Percentiles rank a stretch among this genome's conserved stretches.
These are phyloP conservation scores for Monosporascus cannonballus DNA, from an alignment of 2,329 filamentous ascomycete species.

Conservation along the genomic window DNA sequence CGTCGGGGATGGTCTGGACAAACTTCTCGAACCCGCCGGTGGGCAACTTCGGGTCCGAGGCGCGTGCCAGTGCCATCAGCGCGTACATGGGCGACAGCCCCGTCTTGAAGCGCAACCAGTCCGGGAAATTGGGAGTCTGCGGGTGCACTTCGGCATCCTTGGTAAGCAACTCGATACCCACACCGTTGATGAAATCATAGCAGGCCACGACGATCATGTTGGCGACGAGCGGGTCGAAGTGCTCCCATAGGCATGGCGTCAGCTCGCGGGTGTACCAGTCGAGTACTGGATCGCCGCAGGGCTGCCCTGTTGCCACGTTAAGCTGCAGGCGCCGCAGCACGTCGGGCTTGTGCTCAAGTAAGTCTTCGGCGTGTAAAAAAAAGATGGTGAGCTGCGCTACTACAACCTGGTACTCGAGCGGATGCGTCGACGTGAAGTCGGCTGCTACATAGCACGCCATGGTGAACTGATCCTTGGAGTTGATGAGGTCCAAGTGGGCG, in stretches of 20 bases:
- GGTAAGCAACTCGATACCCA: slow-evolving; percentile 1
- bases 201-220: slow-evolving; percentile 8
- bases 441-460: slow-evolving; percentile 3
- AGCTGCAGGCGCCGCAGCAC: slow-evolving; percentile 1
- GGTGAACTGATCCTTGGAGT: slow-evolving; percentile 5
- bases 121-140: slow-evolving; percentile 2
- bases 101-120: slow-evolving; percentile 8
- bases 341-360: slow-evolving; percentile 5
- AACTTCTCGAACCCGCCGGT: not conserved
- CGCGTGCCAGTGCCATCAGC: slow-evolving; percentile 3
- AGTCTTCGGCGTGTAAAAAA: slow-evolving; percentile 8
- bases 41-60: not conserved
- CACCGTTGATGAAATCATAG: slow-evolving; percentile 6
- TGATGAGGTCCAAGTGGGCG: slow-evolving; percentile 1
- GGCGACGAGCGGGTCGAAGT: slow-evolving; percentile 6
- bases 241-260: slow-evolving; percentile 2
- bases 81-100: slow-evolving; percentile 7
- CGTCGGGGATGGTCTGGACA: slow-evolving; percentile 4
- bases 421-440: slow-evolving; percentile 4
- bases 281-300: slow-evolving; percentile 4
- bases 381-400: slow-evolving; percentile 5
- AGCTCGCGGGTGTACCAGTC: slow-evolving; percentile 6
- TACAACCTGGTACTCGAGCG: slow-evolving; percentile 6
- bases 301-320: slow-evolving; percentile 1
- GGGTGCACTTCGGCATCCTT: not conserved